These are phyloP conservation scores for Glomus cerebriforme DNA, from an alignment of 192 early-diverging fungal genomes.

Conservation along the genomic window DNA sequence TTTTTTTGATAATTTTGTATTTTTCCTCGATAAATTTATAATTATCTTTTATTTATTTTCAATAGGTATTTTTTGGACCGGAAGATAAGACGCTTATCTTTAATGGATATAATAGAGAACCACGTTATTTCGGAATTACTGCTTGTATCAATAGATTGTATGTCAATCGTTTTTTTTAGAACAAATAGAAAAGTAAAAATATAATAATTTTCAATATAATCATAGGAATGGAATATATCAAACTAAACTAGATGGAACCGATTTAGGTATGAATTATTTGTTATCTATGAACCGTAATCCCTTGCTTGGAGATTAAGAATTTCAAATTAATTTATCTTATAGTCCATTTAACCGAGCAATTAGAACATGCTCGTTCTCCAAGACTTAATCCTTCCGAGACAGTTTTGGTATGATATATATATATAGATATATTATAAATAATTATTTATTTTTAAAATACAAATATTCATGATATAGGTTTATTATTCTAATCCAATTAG, in stretches of 20 bases:
- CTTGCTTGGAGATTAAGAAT: neutral
- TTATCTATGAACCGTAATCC: neutral
- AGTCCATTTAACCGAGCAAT: slow-evolving; percentile 6
- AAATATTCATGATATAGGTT: slow-evolving; percentile 35
- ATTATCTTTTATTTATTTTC: slow-evolving; percentile 28
- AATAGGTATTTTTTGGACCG: slow-evolving; percentile 51
- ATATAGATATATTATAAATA: neutral
- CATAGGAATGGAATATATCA: slow-evolving; percentile 4
- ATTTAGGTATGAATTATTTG: neutral
- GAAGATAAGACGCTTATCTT: slow-evolving; percentile 60
- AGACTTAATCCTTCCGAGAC: slow-evolving; percentile 55
- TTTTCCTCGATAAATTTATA: neutral
- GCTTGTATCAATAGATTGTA: slow-evolving; percentile 70
- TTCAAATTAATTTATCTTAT: neutral
- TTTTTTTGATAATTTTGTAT: neutral
- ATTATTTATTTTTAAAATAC: neutral
- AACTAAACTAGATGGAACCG: slow-evolving; percentile 1
- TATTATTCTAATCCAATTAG: slow-evolving; percentile 63
- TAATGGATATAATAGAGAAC: slow-evolving; percentile 61
- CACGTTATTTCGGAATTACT: slow-evolving; percentile 61
- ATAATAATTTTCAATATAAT: neutral
- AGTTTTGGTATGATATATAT: neutral
- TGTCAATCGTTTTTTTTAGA: neutral
- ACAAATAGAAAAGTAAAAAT: neutral
- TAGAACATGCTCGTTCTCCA: slow-evolving; percentile 61